A percentile compares a stretch with the other conserved stretches of the same genome.
Evolutionary conservation across 495 filamentous ascomycete species (phyloP).

Genomic region (Pseudotulostoma volvatum): DNA sequence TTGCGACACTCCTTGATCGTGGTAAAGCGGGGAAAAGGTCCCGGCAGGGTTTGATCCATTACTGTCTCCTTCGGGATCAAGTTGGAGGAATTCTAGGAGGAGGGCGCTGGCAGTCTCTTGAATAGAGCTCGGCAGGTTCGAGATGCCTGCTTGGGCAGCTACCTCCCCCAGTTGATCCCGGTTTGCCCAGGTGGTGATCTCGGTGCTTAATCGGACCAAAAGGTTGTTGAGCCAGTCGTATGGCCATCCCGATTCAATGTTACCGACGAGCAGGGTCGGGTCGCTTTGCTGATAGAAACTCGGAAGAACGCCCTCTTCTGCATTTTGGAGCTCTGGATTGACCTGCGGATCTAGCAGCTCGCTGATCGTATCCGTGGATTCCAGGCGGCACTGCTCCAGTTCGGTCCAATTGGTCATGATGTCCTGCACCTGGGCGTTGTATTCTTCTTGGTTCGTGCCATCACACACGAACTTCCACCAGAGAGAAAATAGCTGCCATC

Average conservation of each 20-base stretch:
- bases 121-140: background rate
- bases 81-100: background rate
- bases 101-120: background rate
- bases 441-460: conserved; percentile 3
- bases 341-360: conserved; percentile 10
- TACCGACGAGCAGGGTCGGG: conserved; percentile 30
- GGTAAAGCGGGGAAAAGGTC: background rate
- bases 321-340: conserved; percentile 1
- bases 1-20: background rate
- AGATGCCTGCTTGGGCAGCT: background rate
- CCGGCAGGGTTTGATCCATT: background rate
- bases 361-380: no score
- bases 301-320: background rate
- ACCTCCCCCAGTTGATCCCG: background rate
- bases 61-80: background rate
- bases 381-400: no score
- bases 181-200: conserved; percentile 8
- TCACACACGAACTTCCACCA: conserved; percentile 7
- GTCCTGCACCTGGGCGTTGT: background rate
- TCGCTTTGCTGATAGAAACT: conserved; percentile 19
- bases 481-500: conserved; percentile 11
- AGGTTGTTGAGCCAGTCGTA: conserved; percentile 25
- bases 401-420: background rate
- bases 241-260: conserved; percentile 28
- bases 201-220: conserved; percentile 14